Base-by-base conservation (phyloP, 1,284 basidiomycete species). In the Sparassis latifolia region DNA sequence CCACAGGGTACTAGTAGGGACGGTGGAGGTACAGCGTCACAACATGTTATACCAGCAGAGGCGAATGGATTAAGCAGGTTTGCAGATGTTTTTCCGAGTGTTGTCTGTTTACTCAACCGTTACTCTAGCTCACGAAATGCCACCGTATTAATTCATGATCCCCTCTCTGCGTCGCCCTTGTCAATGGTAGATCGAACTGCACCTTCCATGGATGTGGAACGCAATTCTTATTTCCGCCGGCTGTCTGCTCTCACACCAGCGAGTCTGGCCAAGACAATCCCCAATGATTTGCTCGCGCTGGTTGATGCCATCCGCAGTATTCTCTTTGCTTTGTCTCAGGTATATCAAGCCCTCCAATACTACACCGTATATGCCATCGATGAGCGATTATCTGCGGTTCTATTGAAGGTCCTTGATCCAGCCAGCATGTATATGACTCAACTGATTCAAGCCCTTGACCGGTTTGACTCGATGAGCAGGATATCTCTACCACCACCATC, bases 161-260 rank as follows among this genome's bases (percentile, higher is more conserved):
- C 66, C 29, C 52, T 60, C 30, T 66, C 70, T 27, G 58, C 67
- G 39, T 77, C 76, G 1, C 73, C 76, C 27, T 69, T 73, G 2
- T 64, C 67, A 29, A 58, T 41, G 10, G 51, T 63, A 10, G 72
- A 72, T 39, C 66, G 68, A 46, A 66, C 71, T 0, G 71, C 74
- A 3, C 77, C 78, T 40, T 76, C 84, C 5, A 79, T 89, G 62
- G 84, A 89, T 50, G 80, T 80, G 29, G 92, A 95, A 64, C 82
- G 92, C 33, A 91, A 94, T 65, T 90, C 90, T 7, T 99, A 99
- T 68, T 99, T 99, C 70, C 85, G 89, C 32, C 84, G 95, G 20
- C 73, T 96, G 12, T 86, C 86, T 3, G 85, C 86, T 42, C 71
- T 96, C 3, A 89, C 90, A 0, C 69, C 76, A 0, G 80, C 84